phyloP scores from a whole-genome alignment of 2,329 filamentous ascomycete species.

The Cadophora sp. region DNA sequence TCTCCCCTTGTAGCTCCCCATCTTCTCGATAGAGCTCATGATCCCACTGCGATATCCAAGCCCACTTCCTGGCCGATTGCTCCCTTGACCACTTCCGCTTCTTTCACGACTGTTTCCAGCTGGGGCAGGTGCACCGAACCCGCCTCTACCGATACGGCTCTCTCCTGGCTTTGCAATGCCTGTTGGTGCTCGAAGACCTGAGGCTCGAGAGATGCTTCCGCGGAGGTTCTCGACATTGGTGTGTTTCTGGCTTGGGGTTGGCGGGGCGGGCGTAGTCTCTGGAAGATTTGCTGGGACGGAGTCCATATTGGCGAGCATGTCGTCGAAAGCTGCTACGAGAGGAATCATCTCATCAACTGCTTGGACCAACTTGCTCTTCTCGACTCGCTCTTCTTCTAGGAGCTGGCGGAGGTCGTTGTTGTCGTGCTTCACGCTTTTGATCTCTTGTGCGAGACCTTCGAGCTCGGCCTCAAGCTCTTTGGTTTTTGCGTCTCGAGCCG shows the following conservation, averaged over 20 bases:
- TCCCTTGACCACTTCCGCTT: slow-evolving; percentile 49
- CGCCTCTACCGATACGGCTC: slow-evolving; percentile 53
- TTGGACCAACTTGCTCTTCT: slow-evolving; percentile 83
- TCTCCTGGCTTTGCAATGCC: slow-evolving; percentile 50
- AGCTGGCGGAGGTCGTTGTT: slow-evolving; percentile 69
- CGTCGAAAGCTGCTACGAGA: slow-evolving; percentile 55
- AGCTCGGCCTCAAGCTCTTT: slow-evolving; percentile 79
- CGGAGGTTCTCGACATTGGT: slow-evolving; percentile 56
- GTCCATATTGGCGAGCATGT: slow-evolving; percentile 44
- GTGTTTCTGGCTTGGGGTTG: slow-evolving; percentile 41
- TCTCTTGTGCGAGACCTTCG: slow-evolving; percentile 74
- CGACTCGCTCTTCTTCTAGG: slow-evolving; percentile 76
- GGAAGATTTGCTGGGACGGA: slow-evolving; percentile 37
- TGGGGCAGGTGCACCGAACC: slow-evolving; percentile 34
- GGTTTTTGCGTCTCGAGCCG: slow-evolving; percentile 76
- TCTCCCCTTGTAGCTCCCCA: slow-evolving; percentile 66
- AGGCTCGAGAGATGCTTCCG: slow-evolving; percentile 61
- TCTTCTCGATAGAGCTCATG: slow-evolving; percentile 86
- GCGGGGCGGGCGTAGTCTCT: slow-evolving; percentile 32
- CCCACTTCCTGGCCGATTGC: slow-evolving; percentile 41
- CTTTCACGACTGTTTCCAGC: slow-evolving; percentile 36
- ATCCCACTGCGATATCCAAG: slow-evolving; percentile 68
- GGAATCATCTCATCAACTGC: slow-evolving; percentile 88
- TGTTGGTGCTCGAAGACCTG: slow-evolving; percentile 67
- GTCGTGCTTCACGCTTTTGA: slow-evolving; percentile 72